Base-by-base conservation (phyloP, 2,329 filamentous ascomycete species). In the Alternaria alternata region DNA sequence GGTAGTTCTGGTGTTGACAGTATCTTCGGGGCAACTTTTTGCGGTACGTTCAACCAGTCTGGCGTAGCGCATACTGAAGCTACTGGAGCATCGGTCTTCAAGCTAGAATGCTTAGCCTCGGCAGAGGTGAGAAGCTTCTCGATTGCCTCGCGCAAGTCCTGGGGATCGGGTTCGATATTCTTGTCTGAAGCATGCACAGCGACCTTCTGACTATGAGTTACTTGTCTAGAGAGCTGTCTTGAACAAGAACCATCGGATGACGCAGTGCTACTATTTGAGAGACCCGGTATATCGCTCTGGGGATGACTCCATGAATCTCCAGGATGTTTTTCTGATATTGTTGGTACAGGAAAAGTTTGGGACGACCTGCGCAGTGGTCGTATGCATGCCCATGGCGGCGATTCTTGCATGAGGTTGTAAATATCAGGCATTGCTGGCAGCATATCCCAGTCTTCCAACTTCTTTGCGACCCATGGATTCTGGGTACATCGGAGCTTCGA, bases 401-500 rank as follows among this genome's bases (percentile, higher is more conserved):
- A 72, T 43, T 76, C 67, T 49, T 66, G 69, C 68, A 78, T 70
- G 3, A 78, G 51, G 9, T 76, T 61, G 22, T 60, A 54, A 6
- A 76, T 67, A 8, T 66, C 64, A 6, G 71, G 69, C 18, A 66
- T 61, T 4, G 58, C 49, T 1, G 60, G n/a, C 20, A 69, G 63
- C n/a, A 63, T 39, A 41, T 75, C 66, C 75, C 74, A 78, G 24
- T 72, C 67, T 51, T 73, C 67, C 14, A 78, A 59, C 56, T 73
- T 75, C 57, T 71, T 71, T 20, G 63, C 65, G 16, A 78, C 75
- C 76, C 76, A 78, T 4, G 75, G 72, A 32, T 78, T 78, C 54
- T 78, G 74, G 16, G 70, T 77, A 59, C 76, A 78, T 22, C 75
- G 68, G 3, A 78, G 62, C 49, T 78, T 78, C 3, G 75, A 78